phyloP scores from a whole-genome alignment of 108 stramenopile genomes.

The Cyclotella baltica region DNA sequence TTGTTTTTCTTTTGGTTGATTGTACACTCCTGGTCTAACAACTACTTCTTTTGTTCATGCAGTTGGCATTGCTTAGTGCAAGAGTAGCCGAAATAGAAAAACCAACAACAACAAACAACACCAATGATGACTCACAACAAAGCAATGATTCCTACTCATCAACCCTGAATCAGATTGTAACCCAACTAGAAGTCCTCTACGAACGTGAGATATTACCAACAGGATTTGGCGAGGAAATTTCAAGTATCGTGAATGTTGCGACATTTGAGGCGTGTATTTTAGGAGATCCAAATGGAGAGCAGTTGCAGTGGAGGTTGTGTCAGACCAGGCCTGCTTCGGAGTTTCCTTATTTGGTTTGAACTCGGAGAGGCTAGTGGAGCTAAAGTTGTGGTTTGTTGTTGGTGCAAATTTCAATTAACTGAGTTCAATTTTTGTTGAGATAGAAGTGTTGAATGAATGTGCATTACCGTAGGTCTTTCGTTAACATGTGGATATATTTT shows the following conservation, averaged over 20 bases:
- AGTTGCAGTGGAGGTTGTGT: constrained; percentile 34
- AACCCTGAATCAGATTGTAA: constrained; percentile 25
- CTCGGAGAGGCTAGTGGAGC: no score
- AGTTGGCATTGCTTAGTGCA: constrained; percentile 49
- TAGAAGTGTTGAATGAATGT: no score
- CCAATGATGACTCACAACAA: constrained; percentile 21
- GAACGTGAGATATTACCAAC: constrained; percentile 27
- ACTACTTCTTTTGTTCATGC: background rate
- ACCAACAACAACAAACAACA: constrained; percentile 10
- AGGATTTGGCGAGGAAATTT: background rate
- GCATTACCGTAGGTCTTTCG: no score
- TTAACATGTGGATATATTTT: no score
- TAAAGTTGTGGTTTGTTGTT: no score
- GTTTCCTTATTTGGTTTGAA: constrained; percentile 7
- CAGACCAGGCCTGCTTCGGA: constrained; percentile 16
- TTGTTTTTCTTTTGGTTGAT: background rate
- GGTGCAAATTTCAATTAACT: no score
- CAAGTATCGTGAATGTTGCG: constrained; percentile 31
- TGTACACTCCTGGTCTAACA: background rate
- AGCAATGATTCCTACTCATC: constrained; percentile 37
- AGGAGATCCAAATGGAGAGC: constrained; percentile 45
- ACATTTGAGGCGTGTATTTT: constrained; percentile 48
- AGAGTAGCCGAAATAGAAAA: constrained; percentile 36
- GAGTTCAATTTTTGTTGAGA: no score
- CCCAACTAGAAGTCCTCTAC: constrained; percentile 53